Base-by-base conservation (phyloP, 179 eudicot genomes). In the Corrigiola litoralis region DNA sequence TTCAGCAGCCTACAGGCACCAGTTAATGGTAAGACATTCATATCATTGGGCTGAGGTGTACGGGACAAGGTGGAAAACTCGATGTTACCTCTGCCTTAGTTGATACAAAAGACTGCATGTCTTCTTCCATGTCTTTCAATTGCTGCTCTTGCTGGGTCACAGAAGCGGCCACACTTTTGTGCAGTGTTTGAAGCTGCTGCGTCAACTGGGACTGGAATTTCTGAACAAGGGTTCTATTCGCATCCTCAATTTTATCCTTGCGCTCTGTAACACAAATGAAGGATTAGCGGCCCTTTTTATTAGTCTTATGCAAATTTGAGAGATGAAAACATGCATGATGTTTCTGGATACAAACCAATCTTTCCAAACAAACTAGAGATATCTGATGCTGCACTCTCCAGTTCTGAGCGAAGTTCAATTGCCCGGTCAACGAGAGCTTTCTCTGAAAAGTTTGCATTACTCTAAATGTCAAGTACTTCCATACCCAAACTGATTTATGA, bases 391-490 rank as follows among this genome's bases (percentile, higher is more conserved):
- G 99, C 95, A 77, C 78, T 84, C 70, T 95, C 99, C 44, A 95
- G 79, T 71, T 95, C 97, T 42, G 83, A 71, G 21, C 96, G 90
- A 66, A 95, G 99, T 58, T 88, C 97, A 67, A 85, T 77, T 66
- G 99, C 96, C 62, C 81, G 82, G 71, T 95, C 95, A 69, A 88
- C 82, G 33, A 95, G 97, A 69, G 90, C 84, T 91, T 85, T 91
- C 78, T 95, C 97, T 95, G 86, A 51, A 67, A 65, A 41, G 7
- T 72, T 55, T 10, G 57, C 29, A 45, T 48, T 37, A 68, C 53
- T 6, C 58, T 31, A 46, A 32, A 62, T 34, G 29, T 65, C 55
- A 52, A 63, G 46, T 24, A 23, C 28, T 29, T 12, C 54, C 17
- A 51, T 69, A 45, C 32, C 27, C 38, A 28, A 68, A 11, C 23